These are phyloP conservation scores for Pythium vanterpoolii DNA, from an alignment of 352 stramenopile genomes.

Conservation along the genomic window DNA sequence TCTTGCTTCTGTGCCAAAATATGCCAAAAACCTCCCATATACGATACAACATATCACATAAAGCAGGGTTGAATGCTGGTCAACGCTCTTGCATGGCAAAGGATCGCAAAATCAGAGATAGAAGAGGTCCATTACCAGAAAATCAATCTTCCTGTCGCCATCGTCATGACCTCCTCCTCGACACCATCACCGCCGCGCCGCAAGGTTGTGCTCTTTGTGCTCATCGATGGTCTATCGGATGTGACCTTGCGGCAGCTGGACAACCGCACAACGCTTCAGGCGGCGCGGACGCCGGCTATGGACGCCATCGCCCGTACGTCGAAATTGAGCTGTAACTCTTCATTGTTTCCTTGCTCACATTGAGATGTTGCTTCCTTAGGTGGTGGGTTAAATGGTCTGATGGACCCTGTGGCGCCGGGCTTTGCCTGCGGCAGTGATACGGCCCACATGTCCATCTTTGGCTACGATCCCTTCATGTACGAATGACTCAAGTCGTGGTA, in stretches of 20 bases:
- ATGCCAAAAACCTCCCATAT: too few relatives aligned
- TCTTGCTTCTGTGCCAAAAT: too few relatives aligned
- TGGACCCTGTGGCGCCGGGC: slow-evolving; percentile 83
- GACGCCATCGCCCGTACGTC: slow-evolving; percentile 72
- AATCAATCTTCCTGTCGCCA: background rate
- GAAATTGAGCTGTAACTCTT: background rate
- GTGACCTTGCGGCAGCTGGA: slow-evolving; percentile 59
- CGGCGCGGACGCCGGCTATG: slow-evolving; percentile 74
- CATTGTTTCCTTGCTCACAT: background rate
- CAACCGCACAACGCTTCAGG: slow-evolving; percentile 60
- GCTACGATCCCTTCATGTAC: slow-evolving; percentile 82
- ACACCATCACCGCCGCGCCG: background rate
- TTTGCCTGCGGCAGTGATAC: slow-evolving; percentile 86
- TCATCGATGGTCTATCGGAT: slow-evolving; percentile 84
- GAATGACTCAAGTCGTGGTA: background rate
- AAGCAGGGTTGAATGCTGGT: too few relatives aligned
- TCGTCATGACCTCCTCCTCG: background rate
- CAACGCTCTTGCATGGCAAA: too few relatives aligned
- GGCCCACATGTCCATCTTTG: slow-evolving; percentile 88
- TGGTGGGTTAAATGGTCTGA: slow-evolving; percentile 73
- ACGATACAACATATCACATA: too few relatives aligned
- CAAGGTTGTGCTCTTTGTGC: slow-evolving; percentile 74
- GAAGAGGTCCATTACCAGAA: background rate
- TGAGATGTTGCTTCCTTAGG: slow-evolving; percentile 25
- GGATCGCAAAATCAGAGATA: slow-evolving; percentile 1